Conservation (phyloP, 2,329 filamentous ascomycete species). For the Penicillium sumatraense region DNA sequence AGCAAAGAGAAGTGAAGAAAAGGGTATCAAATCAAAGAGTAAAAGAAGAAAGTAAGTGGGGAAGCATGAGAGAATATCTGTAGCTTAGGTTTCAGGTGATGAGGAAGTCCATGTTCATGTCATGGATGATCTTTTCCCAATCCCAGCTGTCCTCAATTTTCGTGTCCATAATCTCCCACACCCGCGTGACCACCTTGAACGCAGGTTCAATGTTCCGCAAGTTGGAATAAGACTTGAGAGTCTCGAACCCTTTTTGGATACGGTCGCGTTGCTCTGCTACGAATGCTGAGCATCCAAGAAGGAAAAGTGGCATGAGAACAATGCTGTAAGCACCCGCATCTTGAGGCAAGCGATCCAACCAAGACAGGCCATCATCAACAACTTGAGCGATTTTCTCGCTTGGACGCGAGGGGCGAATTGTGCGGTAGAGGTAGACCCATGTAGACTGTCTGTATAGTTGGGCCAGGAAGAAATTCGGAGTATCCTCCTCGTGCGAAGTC, state of each 20-base stretch:
- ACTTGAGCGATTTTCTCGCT: constrained; percentile 60
- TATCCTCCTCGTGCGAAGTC: constrained; percentile 59
- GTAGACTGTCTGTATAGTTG: constrained; percentile 66
- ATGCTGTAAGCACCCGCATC: constrained; percentile 62
- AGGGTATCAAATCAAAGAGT: constrained; percentile 24
- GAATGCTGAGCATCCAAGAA: constrained; percentile 66
- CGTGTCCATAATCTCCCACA: constrained; percentile 66
- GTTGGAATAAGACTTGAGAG: constrained; percentile 60
- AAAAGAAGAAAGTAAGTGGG: constrained; percentile 13
- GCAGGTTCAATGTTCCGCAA: constrained; percentile 64
- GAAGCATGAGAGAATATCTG: constrained; percentile 17
- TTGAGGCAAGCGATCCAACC: constrained; percentile 59
- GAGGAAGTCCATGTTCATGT: constrained; percentile 65
- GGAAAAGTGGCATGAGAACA: constrained; percentile 64
- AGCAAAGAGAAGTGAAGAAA: constrained; percentile 5
- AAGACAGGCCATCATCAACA: constrained; percentile 63
- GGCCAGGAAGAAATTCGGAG: constrained; percentile 60
- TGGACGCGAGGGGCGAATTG: constrained; percentile 61
- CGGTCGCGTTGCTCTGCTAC: constrained; percentile 59
- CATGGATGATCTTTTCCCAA: constrained; percentile 64
- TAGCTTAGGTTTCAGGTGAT: constrained; percentile 60
- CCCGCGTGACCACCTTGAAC: constrained; percentile 58
- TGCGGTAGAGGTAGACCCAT: constrained; percentile 67
- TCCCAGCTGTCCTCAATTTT: constrained; percentile 64
- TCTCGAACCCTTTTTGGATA: constrained; percentile 58